Percentiles rank a stretch among this genome's conserved stretches.
phyloP scores from a whole-genome alignment of 2,329 filamentous ascomycete species.

The Ploettnerulaceae sp. region DNA sequence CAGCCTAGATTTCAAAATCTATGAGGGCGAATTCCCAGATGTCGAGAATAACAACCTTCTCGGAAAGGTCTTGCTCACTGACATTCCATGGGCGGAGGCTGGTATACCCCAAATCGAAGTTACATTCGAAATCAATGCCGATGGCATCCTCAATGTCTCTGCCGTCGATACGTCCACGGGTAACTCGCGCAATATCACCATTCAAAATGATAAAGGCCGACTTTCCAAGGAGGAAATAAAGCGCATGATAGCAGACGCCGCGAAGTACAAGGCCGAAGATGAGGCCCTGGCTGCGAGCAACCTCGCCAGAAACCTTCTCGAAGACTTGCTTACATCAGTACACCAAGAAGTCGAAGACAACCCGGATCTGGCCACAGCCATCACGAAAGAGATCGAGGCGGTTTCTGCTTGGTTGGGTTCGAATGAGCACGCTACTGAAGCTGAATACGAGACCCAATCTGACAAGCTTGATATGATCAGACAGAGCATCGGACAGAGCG shows the following conservation, averaged over 20 bases:
- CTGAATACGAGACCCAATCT: too few relatives aligned
- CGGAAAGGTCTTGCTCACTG: constrained; percentile 98
- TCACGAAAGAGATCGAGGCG: too few relatives aligned
- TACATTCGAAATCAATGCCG: constrained; percentile 97
- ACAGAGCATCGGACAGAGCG: too few relatives aligned
- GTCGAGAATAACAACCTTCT: constrained; percentile 99
- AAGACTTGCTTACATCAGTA: too few relatives aligned
- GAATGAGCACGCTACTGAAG: too few relatives aligned
- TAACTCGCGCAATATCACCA: constrained; percentile 99
- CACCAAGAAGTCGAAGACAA: too few relatives aligned
- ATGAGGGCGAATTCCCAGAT: constrained; percentile 95
- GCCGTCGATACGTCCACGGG: constrained; percentile 98
- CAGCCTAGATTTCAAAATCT: constrained; percentile 98
- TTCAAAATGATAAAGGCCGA: constrained; percentile 99
- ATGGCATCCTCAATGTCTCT: constrained; percentile 99
- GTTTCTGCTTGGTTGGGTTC: too few relatives aligned
- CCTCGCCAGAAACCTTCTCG: constrained; percentile 95
- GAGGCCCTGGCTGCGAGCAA: constrained; percentile 91
- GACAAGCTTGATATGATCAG: too few relatives aligned
- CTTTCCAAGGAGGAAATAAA: constrained; percentile 99
- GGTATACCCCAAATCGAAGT: constrained; percentile 99
- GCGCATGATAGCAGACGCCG: constrained; percentile 96
- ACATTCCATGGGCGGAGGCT: constrained; percentile 92
- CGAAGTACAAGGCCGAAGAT: constrained; percentile 99
- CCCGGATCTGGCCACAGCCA: too few relatives aligned